Evolutionary conservation across 192 early-diverging fungal genomes (phyloP).

Genomic region (Coemansia guatemalensis): DNA sequence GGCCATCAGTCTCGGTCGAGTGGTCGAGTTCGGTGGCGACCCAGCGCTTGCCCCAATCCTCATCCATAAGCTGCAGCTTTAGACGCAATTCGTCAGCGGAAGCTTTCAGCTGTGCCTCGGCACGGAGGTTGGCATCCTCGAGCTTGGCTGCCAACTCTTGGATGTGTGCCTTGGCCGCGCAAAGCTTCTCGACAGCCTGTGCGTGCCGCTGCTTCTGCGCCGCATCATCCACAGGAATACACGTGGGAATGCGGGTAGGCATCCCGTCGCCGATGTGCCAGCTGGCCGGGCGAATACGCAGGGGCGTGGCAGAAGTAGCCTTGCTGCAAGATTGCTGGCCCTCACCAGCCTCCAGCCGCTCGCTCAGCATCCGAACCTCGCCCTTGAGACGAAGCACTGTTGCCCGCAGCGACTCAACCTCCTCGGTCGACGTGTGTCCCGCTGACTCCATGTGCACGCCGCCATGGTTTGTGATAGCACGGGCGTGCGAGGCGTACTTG

Average conservation of each 20-base stretch:
- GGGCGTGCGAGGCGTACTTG: too few species aligned
- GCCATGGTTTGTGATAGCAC: too few species aligned
- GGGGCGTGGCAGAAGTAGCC: background rate
- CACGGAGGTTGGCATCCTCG: constrained; percentile 46
- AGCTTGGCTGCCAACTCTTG: constrained; percentile 53
- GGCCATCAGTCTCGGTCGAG: background rate
- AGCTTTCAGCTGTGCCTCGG: constrained; percentile 31
- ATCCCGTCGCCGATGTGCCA: constrained; percentile 2
- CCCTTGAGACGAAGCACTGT: constrained; percentile 62
- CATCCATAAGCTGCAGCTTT: constrained; percentile 36
- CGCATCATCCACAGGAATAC: too few species aligned
- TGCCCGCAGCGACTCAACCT: too few species aligned
- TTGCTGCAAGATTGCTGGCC: too few species aligned
- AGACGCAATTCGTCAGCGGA: constrained; percentile 26
- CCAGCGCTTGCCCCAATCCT: constrained; percentile 48
- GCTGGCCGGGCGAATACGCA: background rate
- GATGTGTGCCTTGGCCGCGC: constrained; percentile 16
- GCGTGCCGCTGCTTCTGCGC: constrained; percentile 34
- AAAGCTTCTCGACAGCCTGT: constrained; percentile 17
- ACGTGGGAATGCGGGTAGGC: constrained; percentile 23
- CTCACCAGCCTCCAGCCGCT: constrained; percentile 19
- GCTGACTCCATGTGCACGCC: too few species aligned
- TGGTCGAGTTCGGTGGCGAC: constrained; percentile 35
- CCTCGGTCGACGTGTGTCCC: too few species aligned
- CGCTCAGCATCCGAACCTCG: constrained; percentile 52